phyloP scores from a whole-genome alignment of 2,329 filamentous ascomycete species.

The Ascochyta clinopodiicola region DNA sequence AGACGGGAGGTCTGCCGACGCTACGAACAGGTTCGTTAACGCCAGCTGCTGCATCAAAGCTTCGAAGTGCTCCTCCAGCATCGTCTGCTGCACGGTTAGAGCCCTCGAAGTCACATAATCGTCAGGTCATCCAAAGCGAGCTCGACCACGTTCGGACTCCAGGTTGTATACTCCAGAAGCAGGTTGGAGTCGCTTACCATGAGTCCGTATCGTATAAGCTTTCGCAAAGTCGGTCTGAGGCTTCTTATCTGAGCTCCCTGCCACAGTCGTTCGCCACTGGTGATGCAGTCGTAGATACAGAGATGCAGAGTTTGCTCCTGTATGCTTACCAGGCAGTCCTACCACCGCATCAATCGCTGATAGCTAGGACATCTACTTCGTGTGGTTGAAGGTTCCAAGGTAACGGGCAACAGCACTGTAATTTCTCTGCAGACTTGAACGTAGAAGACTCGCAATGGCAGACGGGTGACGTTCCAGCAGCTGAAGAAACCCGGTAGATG shows the following conservation, averaged over 20 bases:
- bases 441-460: neutral
- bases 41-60: neutral
- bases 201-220: neutral
- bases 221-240: neutral
- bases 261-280: neutral
- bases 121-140: neutral
- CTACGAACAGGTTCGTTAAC: neutral
- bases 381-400: neutral
- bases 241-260: neutral
- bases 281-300: neutral
- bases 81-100: neutral
- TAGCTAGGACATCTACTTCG: neutral
- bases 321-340: neutral
- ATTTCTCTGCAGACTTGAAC: neutral
- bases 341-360: neutral
- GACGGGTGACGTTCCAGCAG: neutral
- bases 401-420: conserved; percentile 2
- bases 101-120: neutral
- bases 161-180: neutral
- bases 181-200: neutral
- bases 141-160: neutral
- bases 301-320: neutral
- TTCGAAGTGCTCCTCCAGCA: neutral
- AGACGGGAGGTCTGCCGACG: neutral
- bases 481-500: neutral